Evolutionary conservation across 371 early-diverging fungal species (phyloP).

Genomic region (Circinella umbellata): DNA sequence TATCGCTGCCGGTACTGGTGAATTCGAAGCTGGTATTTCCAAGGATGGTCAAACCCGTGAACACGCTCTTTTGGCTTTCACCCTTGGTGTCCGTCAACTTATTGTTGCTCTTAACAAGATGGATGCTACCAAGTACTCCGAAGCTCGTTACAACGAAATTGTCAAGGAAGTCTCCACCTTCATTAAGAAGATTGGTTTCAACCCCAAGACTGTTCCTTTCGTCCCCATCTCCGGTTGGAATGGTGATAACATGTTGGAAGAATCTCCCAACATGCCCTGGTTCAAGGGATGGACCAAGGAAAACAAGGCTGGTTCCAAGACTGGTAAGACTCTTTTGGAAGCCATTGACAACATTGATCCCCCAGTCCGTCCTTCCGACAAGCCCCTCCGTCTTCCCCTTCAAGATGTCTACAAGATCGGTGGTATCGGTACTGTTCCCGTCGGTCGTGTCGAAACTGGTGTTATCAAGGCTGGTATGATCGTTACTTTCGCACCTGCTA

Average conservation of each 20-base stretch:
- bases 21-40: slow-evolving; percentile 99
- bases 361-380: slow-evolving; percentile 89
- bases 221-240: slow-evolving; percentile 87
- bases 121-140: slow-evolving; percentile 96
- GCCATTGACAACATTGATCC: slow-evolving; percentile 95
- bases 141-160: slow-evolving; percentile 94
- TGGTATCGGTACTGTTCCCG: slow-evolving; percentile 96
- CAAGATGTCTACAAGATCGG: slow-evolving; percentile 97
- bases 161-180: slow-evolving; percentile 91
- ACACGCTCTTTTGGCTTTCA: slow-evolving; percentile 98
- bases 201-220: slow-evolving; percentile 90
- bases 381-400: slow-evolving; percentile 97
- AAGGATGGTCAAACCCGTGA: slow-evolving; percentile 99
- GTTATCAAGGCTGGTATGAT: slow-evolving; percentile 92
- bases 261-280: slow-evolving; percentile 94
- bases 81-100: slow-evolving; percentile 97
- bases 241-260: slow-evolving; percentile 96
- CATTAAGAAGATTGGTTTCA: slow-evolving; percentile 96
- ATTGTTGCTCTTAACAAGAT: slow-evolving; percentile 99
- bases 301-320: slow-evolving; percentile 75
- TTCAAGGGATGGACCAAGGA: slow-evolving; percentile 97
- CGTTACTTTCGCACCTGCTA: slow-evolving; percentile 89
- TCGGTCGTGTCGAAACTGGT: slow-evolving; percentile 98
- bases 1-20: slow-evolving; percentile 93
- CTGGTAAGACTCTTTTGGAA: slow-evolving; percentile 92